Conservation (phyloP, 148 eudicot species). For the Heliosperma pusillum region DNA sequence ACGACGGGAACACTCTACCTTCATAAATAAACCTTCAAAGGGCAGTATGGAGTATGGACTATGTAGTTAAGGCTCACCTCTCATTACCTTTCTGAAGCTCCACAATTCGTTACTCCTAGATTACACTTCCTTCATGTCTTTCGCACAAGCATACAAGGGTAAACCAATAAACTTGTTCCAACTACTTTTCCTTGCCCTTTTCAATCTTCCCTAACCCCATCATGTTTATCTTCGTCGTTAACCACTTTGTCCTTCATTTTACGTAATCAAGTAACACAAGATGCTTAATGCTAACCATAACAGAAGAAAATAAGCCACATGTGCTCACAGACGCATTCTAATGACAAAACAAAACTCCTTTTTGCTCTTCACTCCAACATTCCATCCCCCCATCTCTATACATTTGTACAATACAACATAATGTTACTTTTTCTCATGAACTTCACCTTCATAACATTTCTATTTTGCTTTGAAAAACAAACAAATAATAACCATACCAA, state of each 20-base stretch:
- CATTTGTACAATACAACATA: no score
- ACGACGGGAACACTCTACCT: neutral
- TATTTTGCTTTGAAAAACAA: neutral
- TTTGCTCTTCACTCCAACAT: neutral
- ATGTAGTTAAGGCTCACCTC: neutral
- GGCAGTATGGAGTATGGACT: neutral
- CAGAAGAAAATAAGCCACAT: neutral
- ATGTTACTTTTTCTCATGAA: neutral
- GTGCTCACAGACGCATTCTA: neutral
- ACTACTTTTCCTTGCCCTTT: neutral
- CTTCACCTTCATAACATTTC: neutral
- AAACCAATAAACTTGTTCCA: neutral
- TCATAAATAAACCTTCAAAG: neutral
- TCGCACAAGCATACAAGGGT: neutral
- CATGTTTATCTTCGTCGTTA: neutral
- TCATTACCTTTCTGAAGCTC: neutral
- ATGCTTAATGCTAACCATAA: neutral
- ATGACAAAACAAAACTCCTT: neutral
- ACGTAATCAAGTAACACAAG: neutral
- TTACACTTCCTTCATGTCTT: neutral
- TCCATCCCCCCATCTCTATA: neutral
- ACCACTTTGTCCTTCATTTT: neutral
- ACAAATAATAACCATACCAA: neutral
- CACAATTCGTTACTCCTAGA: neutral
- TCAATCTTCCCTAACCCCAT: neutral